phyloP scores from a whole-genome alignment of 345 rosid species.

The Lepidium aucheri region DNA sequence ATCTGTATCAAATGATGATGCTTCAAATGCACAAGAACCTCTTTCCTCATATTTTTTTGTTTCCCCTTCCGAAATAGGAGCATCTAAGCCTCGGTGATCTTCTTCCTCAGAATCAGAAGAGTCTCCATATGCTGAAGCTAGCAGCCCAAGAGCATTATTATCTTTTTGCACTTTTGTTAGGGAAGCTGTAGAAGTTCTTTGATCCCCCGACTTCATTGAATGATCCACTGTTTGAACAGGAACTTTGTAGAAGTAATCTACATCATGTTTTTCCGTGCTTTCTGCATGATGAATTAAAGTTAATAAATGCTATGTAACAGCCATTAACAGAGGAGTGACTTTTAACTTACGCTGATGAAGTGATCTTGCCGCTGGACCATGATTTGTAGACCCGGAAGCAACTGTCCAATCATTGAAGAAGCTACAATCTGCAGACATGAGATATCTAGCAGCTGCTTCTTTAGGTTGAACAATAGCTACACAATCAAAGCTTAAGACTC shows the following conservation, averaged over 20 bases:
- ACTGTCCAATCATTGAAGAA: conserved; percentile 78
- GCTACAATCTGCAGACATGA: conserved; percentile 91
- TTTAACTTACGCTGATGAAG: conserved; percentile 40
- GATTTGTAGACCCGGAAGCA: conserved; percentile 44
- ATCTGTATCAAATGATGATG: conserved; percentile 24
- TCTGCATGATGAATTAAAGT: conserved; percentile 36
- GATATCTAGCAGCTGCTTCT: conserved; percentile 72
- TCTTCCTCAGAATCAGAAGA: conserved; percentile 94
- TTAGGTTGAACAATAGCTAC: conserved; percentile 80
- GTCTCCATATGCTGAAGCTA: conserved; percentile 77
- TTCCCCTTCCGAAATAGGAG: conserved; percentile 24
- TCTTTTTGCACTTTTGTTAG: conserved; percentile 22
- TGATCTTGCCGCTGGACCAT: conserved; percentile 24
- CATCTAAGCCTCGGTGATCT: conserved; percentile 26
- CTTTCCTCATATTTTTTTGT: conserved; percentile 20
- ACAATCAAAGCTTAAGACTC: conserved; percentile 80
- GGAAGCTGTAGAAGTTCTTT: conserved; percentile 28
- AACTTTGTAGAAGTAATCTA: conserved; percentile 32
- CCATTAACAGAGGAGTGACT: neutral
- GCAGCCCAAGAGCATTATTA: conserved; percentile 65
- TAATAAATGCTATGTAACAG: neutral
- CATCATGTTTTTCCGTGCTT: conserved; percentile 25
- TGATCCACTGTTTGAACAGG: conserved; percentile 39
- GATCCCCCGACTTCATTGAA: conserved; percentile 24
- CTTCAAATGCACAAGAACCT: conserved; percentile 25